Conservation (phyloP, 1,284 basidiomycete species). For the Agaricales sp. region DNA sequence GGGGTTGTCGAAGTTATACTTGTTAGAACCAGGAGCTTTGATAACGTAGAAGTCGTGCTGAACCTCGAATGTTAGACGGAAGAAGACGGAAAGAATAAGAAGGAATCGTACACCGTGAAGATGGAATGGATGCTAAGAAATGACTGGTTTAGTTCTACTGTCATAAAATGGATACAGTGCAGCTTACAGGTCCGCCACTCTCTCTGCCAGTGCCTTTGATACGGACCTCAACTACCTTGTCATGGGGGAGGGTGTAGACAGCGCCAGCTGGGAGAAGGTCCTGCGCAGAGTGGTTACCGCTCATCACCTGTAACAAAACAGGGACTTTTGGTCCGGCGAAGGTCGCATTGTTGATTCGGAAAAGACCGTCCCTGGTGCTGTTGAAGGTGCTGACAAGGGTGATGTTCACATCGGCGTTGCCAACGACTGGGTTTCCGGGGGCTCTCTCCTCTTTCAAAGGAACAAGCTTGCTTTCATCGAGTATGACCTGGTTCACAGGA, state of each 20-base stretch:
- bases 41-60: conserved; percentile 1
- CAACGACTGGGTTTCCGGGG: conserved; percentile 19
- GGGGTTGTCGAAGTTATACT: not conserved
- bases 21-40: not conserved
- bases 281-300: conserved; percentile 19
- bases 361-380: conserved; percentile 6
- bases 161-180: not conserved
- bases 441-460: conserved; percentile 11
- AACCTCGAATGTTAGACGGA: not conserved
- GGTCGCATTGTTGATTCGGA: conserved; percentile 16
- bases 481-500: not conserved
- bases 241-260: conserved; percentile 17
- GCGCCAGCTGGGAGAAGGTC: conserved; percentile 21
- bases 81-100: not conserved
- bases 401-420: conserved; percentile 22
- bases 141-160: not conserved
- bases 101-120: not conserved
- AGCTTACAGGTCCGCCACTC: not conserved
- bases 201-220: not conserved
- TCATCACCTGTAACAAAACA: conserved; percentile 26
- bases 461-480: conserved; percentile 1
- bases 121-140: not conserved
- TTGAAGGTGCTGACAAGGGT: conserved; percentile 7
- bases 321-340: conserved; percentile 21
- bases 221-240: conserved; percentile 1